Base-by-base conservation (phyloP, 2,329 filamentous ascomycete species). In the Talaromyces sp. region DNA sequence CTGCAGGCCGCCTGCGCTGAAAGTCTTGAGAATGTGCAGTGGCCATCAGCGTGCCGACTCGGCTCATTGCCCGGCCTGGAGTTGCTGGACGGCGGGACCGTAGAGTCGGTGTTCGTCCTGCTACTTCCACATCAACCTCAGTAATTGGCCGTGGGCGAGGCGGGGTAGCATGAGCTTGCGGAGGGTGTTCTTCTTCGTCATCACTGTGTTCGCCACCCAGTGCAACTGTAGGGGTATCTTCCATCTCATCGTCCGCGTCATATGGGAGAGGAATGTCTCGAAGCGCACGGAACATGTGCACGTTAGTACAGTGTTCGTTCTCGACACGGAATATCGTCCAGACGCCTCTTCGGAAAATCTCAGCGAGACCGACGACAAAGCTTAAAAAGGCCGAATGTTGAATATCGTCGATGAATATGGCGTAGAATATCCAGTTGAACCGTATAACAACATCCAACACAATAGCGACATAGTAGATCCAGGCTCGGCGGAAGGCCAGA, bases 291-390 rank as follows among this genome's bases (percentile, higher is more conserved):
- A 95, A 95, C 65, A 91, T 87, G 19, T 87, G 85, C 2, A 99
- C 93, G 67, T 97, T 96, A 59, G 89, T 88, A 75, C 92, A 96
- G 76, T 99, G 94, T 69, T 99, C 94, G 73, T 99, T 99, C 75
- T 99, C 94, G 27, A 99, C 92, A 46, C 94, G 90, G 72, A 99
- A 89, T 3, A 97, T 80, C 0, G 89, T 88, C 94, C 94, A 99
- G 70, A 97, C 85, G 63, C 91, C 92, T 71, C 94, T 81, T 32
- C 94, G 86, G n/a, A 85, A 81, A 24, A 96, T 85, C 72, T 99
- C 94, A 9, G 88, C 85, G 3, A 97, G 77, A 1, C 85, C 83
- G 17, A 97, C 85, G 31, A 89, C 66, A 74, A 97, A 97, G 1
- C 90, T 92, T 5, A 92, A 83, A 1, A 92, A 73, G 3, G 90